These are phyloP conservation scores for Fraxinus sp. DNA, from an alignment of 305 asterid genomes.

Conservation along the genomic window DNA sequence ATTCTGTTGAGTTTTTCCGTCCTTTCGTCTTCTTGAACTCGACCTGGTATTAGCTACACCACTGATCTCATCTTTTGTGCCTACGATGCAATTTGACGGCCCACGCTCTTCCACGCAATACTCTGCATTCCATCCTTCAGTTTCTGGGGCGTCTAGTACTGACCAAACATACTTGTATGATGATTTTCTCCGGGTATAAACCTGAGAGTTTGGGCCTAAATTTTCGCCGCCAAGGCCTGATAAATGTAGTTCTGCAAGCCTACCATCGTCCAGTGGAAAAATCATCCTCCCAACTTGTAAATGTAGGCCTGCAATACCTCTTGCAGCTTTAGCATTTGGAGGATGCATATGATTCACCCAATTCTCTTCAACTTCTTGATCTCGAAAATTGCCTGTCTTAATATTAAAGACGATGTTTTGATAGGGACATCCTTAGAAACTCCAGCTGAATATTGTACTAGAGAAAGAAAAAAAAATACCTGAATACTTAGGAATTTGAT, in stretches of 20 bases:
- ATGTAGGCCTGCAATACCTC: constrained; percentile 59
- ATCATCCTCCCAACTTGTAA: constrained; percentile 63
- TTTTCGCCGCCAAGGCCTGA: constrained; percentile 66
- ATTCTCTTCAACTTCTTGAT: constrained; percentile 35
- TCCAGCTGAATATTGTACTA: not conserved
- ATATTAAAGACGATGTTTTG: constrained; percentile 5
- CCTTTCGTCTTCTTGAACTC: constrained; percentile 56
- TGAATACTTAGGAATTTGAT: constrained; percentile 43
- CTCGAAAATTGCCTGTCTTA: constrained; percentile 41
- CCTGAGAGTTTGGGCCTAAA: constrained; percentile 48
- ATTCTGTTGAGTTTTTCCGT: constrained; percentile 42
- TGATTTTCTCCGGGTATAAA: constrained; percentile 47
- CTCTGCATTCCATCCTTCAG: constrained; percentile 94
- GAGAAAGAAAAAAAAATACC: constrained; percentile 30
- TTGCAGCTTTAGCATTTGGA: constrained; percentile 62
- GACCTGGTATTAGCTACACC: constrained; percentile 32
- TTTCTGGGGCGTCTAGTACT: constrained; percentile 71
- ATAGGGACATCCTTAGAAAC: not conserved
- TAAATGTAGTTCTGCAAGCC: constrained; percentile 77
- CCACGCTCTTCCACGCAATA: constrained; percentile 79
- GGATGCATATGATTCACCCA: constrained; percentile 80
- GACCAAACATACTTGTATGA: constrained; percentile 69
- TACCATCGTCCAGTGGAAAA: constrained; percentile 77
- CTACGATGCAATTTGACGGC: constrained; percentile 70
- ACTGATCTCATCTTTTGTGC: constrained; percentile 57